Base-by-base conservation (phyloP, 371 early-diverging fungal genomes). In the Thermomucor indicae-seudaticae region DNA sequence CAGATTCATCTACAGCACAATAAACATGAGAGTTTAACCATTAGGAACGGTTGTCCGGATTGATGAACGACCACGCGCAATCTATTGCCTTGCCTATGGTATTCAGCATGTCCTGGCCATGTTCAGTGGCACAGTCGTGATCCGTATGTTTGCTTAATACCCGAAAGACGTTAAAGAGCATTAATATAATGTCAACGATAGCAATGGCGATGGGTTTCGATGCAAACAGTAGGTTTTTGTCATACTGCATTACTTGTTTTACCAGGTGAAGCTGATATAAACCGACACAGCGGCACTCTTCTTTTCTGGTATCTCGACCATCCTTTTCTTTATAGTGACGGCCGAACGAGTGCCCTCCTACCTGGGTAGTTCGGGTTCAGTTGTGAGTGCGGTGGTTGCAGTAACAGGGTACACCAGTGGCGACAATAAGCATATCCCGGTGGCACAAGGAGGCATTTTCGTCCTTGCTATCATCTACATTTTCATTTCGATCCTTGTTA, bases 301-400 rank as follows among this genome's bases (percentile, higher is more conserved):
- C 55, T 79, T 82, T 44, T 70, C 75, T 14, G 81, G 83, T 30
- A 57, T 83, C 27, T 80, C 81, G 12, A 83, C 80, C 14, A 57
- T 83, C 25, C 65, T 83, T 19, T 83, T 83, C 35, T 81, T 64
- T 45, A 53, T 77, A 23, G 32, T 65, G 25, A 80, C 80, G 3
- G 79, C 78, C 17, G 81, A 81, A 17, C 68, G 70, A 49, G 77
- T 83, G 6, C 83, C 83, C 4, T 70, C 78, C 1, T 83, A 77
- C 45, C 72, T 83, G 31, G 83, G 83, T 5, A 79, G 78, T 19
- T 76, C 77, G 1, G 77, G 75, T 39, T 72, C 77, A 3, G 81
- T 81, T 19, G 64, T 82, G 37, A 72, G 78, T 27, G 75, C 72
- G 3, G 75, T 80, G 29, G 53, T 51, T 14, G 67, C 78, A 4